phyloP scores from a whole-genome alignment of 1,284 basidiomycete genomes.

The Microbotryomycetes sp. region DNA sequence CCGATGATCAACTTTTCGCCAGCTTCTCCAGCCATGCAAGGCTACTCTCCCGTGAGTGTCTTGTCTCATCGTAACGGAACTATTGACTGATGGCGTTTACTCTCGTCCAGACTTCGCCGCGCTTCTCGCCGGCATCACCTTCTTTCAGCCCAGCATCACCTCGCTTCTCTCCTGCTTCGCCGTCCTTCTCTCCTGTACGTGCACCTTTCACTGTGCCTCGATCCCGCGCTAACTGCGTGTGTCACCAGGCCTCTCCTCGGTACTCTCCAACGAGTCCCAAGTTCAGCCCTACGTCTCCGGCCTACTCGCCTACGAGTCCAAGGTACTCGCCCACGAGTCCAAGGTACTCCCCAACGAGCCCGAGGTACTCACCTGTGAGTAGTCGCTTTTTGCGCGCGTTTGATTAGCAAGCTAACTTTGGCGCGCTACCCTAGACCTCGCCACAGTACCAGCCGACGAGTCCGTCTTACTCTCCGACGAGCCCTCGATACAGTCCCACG shows the following conservation, averaged over 20 bases:
- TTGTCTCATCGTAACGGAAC: neutral
- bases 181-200: slow-evolving; percentile 62
- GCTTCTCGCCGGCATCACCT: slow-evolving; percentile 66
- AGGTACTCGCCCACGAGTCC: slow-evolving; percentile 37
- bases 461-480: slow-evolving; percentile 38
- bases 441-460: slow-evolving; percentile 6
- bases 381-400: too few relatives aligned
- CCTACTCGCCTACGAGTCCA: slow-evolving; percentile 31
- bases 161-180: slow-evolving; percentile 73
- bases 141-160: slow-evolving; percentile 79
- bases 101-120: slow-evolving; percentile 47
- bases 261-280: slow-evolving; percentile 15
- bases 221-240: slow-evolving; percentile 9
- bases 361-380: too few relatives aligned
- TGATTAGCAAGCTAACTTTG: too few relatives aligned
- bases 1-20: slow-evolving; percentile 52
- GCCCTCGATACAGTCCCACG: slow-evolving; percentile 25
- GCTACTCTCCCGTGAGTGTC: slow-evolving; percentile 36
- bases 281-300: slow-evolving; percentile 6
- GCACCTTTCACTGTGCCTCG: slow-evolving; percentile 31
- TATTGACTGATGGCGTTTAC: neutral
- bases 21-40: slow-evolving; percentile 53
- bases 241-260: neutral
- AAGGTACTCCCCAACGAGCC: slow-evolving; percentile 60
- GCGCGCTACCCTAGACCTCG: too few relatives aligned